Conservation (phyloP, 2,329 filamentous ascomycete genomes). For the Ophiostoma himal-ulmi region DNA sequence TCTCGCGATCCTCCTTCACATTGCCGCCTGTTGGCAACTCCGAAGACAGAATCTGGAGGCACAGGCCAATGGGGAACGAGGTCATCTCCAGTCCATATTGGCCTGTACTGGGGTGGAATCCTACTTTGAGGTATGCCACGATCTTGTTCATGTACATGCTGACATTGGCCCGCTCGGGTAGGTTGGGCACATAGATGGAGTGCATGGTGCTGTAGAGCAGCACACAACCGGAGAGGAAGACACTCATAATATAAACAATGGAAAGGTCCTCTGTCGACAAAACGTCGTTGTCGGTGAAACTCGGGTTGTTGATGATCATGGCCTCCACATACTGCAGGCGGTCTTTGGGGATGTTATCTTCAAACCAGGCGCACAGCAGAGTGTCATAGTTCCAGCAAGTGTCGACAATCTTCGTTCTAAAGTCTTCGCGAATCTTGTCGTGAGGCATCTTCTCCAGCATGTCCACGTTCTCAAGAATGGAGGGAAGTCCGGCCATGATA, state of each 20-base stretch:
- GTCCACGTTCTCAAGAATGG: conserved; percentile 26
- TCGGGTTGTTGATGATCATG: conserved; percentile 9
- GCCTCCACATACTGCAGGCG: conserved; percentile 15
- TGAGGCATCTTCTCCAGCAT: conserved; percentile 12
- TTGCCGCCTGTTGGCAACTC: conserved; percentile 6
- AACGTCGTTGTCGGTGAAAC: conserved; percentile 1
- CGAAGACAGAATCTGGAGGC: conserved; percentile 21
- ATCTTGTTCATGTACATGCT: conserved; percentile 24
- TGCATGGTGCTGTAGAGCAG: conserved; percentile 27
- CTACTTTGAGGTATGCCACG: conserved; percentile 22
- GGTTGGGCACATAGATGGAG: conserved; percentile 17
- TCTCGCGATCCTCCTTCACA: conserved; percentile 17
- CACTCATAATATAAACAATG: conserved; percentile 24
- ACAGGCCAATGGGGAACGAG: conserved; percentile 25
- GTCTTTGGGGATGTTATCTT: conserved; percentile 19
- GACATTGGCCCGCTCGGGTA: conserved; percentile 20
- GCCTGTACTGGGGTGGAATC: conserved; percentile 26
- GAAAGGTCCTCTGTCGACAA: conserved; percentile 26
- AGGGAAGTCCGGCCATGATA: conserved; percentile 25
- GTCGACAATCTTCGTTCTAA: conserved; percentile 12
- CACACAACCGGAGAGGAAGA: conserved; percentile 25
- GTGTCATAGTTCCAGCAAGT: conserved; percentile 22
- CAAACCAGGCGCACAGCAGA: conserved; percentile 25
- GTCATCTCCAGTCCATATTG: conserved; percentile 26
- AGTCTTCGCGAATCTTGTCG: background rate